These are phyloP conservation scores for Solanum chacoense DNA, from an alignment of 305 asterid genomes.

Conservation along the genomic window DNA sequence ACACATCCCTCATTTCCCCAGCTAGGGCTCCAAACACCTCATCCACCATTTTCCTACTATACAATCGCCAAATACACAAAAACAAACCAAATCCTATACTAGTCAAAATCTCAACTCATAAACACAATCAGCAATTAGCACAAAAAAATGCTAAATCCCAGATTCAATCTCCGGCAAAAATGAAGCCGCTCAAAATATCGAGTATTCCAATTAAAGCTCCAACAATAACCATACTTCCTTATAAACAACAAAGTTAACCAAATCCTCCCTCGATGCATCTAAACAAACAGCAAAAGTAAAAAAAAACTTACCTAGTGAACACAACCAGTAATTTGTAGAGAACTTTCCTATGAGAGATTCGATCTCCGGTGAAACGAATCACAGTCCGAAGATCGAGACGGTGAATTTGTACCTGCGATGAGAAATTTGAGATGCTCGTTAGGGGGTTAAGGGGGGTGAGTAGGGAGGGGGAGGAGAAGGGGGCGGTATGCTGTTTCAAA, in stretches of 20 bases:
- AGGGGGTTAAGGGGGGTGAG: neutral
- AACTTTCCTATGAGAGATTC: neutral
- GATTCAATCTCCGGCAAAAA: neutral
- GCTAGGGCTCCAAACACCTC: neutral
- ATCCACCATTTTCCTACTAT: neutral
- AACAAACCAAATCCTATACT: neutral
- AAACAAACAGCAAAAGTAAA: neutral
- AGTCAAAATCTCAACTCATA: neutral
- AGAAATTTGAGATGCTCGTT: slow-evolving; percentile 3
- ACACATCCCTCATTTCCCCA: neutral
- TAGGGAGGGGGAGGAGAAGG: neutral
- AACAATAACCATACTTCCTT: neutral
- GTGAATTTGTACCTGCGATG: neutral
- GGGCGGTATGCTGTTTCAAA: neutral
- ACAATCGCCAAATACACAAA: neutral
- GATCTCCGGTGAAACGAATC: neutral
- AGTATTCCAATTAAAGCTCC: neutral
- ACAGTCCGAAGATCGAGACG: neutral
- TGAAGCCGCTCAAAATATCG: neutral
- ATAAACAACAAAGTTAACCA: neutral
- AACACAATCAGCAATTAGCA: neutral
- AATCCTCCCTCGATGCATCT: neutral
- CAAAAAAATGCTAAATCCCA: neutral
- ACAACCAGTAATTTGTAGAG: neutral
- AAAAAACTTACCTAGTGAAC: neutral